Evolutionary conservation across 2,329 filamentous ascomycete genomes (phyloP).

Genomic region (Chrysoporthe puriensis): DNA sequence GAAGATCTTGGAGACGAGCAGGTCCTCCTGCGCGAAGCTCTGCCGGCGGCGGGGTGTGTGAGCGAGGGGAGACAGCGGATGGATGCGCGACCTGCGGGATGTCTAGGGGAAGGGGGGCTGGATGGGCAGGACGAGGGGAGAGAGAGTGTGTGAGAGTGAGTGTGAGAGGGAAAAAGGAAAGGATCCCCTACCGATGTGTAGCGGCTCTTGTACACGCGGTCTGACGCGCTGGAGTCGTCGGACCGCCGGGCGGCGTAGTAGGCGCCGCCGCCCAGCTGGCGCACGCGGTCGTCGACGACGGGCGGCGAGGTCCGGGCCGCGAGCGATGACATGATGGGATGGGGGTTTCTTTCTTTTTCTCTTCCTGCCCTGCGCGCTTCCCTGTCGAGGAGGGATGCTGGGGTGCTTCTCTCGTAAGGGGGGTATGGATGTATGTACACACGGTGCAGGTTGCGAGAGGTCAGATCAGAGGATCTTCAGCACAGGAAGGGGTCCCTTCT

Average conservation of each 20-base stretch:
- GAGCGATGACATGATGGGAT: not conserved
- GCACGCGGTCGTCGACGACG: not conserved
- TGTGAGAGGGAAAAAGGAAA: not conserved
- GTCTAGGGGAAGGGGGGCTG: not conserved
- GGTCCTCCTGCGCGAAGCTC: slow-evolving; percentile 17
- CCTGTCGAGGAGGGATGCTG: too few relatives aligned
- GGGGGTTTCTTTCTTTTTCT: not conserved
- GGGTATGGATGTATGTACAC: too few relatives aligned
- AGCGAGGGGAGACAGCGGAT: too few relatives aligned
- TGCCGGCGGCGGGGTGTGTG: not conserved
- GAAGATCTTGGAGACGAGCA: slow-evolving; percentile 19
- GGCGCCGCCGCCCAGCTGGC: slow-evolving; percentile 6
- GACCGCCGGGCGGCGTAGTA: slow-evolving; percentile 6
- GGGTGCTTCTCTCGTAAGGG: too few relatives aligned
- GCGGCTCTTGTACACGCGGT: slow-evolving; percentile 20
- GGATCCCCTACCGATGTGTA: slow-evolving; percentile 24
- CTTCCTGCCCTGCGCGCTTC: too few relatives aligned
- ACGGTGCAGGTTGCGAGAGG: too few relatives aligned
- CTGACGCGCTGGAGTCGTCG: slow-evolving; percentile 15
- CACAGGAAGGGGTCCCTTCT: too few relatives aligned
- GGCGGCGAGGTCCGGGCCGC: not conserved
- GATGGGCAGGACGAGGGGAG: not conserved
- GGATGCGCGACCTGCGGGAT: too few relatives aligned
- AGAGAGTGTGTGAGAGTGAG: not conserved
- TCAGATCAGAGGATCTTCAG: too few relatives aligned